Percentiles rank a stretch among this genome's conserved stretches.
Evolutionary conservation across 805 yeast species (phyloP).

Genomic region (Kuraishia hungarica): DNA sequence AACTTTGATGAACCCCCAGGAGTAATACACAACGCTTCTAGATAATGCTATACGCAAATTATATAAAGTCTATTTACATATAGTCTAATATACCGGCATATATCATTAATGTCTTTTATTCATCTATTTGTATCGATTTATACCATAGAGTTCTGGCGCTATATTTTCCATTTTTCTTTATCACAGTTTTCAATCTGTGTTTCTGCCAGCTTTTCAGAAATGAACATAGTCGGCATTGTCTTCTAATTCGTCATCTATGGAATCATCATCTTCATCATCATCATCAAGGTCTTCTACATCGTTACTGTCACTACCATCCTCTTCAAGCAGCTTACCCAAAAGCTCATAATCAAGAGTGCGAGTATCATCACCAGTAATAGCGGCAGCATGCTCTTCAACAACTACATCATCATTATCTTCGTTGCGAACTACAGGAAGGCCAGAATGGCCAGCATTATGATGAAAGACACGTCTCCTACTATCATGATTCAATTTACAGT

Average conservation of each 20-base stretch:
- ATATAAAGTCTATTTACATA: no score
- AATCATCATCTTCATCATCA: constrained; percentile 2
- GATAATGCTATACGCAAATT: no score
- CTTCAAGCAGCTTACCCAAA: not conserved
- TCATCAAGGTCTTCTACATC: not conserved
- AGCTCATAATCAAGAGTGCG: not conserved
- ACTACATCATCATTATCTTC: constrained; percentile 20
- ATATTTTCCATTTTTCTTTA: not conserved
- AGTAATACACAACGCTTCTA: no score
- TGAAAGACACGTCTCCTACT: constrained; percentile 10
- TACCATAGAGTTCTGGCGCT: not conserved
- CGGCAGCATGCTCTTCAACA: constrained; percentile 3
- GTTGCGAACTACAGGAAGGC: constrained; percentile 13
- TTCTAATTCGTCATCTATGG: not conserved
- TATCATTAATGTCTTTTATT: not conserved
- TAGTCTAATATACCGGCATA: not conserved
- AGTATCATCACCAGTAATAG: not conserved
- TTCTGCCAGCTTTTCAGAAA: not conserved
- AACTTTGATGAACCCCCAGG: no score
- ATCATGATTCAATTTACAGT: constrained; percentile 47
- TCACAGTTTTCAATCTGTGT: not conserved
- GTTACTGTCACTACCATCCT: not conserved
- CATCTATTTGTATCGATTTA: not conserved
- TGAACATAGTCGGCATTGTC: constrained; percentile 1
- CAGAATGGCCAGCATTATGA: constrained; percentile 2